Percentiles rank a stretch among this genome's conserved stretches.
Conservation (phyloP, 768 basidiomycete species). For the Calvatia gigantea region DNA sequence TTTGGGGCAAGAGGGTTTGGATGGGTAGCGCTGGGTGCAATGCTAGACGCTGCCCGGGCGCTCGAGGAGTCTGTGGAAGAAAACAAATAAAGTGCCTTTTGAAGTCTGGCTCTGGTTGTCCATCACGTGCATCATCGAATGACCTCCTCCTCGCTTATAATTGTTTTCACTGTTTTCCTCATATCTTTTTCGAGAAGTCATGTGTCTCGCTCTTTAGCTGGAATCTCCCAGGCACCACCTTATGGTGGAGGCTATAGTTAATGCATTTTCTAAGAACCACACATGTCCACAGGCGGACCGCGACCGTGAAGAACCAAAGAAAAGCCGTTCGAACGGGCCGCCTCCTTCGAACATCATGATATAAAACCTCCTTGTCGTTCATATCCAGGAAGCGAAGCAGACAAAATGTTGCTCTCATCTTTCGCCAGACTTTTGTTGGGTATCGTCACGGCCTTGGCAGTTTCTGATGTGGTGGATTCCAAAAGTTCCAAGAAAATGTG, state of each 20-base stretch:
- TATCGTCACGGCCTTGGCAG: neutral
- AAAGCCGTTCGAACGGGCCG: conserved; percentile 3
- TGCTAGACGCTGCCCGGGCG: conserved; percentile 44
- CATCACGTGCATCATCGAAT: neutral
- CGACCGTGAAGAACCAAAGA: neutral
- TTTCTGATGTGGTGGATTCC: neutral
- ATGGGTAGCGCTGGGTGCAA: conserved; percentile 52
- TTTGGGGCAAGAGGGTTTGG: conserved; percentile 61
- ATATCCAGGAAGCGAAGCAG: neutral
- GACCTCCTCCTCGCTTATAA: neutral
- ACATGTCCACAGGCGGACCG: neutral
- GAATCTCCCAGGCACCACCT: neutral
- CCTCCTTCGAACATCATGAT: neutral
- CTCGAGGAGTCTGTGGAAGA: neutral
- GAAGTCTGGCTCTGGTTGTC: neutral
- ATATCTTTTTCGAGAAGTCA: neutral
- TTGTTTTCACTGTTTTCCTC: neutral
- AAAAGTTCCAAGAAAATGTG: conserved; percentile 23
- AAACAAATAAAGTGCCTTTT: too few relatives aligned
- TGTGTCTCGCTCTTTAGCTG: neutral
- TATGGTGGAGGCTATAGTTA: too few relatives aligned
- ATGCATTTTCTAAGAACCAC: neutral
- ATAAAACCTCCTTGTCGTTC: neutral
- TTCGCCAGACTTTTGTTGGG: neutral
- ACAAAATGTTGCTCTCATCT: conserved; percentile 2